Evolutionary conservation across 345 rosid genomes (phyloP).

Genomic region (Citrus inodora): DNA sequence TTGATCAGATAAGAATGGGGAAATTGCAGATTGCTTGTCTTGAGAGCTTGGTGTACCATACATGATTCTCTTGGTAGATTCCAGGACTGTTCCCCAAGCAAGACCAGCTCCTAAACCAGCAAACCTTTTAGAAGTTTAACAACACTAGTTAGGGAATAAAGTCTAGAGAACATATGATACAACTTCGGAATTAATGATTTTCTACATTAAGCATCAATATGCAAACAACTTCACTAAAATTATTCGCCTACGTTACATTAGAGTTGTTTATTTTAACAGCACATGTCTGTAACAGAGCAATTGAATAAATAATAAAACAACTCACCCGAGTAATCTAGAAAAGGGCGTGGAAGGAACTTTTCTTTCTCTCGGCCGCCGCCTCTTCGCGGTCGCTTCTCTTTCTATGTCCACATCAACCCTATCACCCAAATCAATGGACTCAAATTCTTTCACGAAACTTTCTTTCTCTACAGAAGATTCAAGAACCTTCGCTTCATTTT

Average conservation of each 20-base stretch:
- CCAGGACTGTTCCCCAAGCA: conserved; percentile 94
- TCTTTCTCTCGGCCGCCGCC: conserved; percentile 81
- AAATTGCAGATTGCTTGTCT: conserved; percentile 59
- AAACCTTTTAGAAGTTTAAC: conserved; percentile 64
- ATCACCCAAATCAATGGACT: conserved; percentile 19
- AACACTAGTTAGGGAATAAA: conserved; percentile 21
- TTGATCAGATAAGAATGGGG: conserved; percentile 72
- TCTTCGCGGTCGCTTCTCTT: conserved; percentile 29
- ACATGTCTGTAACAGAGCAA: background rate
- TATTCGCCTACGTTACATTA: background rate
- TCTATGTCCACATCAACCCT: conserved; percentile 19
- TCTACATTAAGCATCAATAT: background rate
- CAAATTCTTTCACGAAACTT: conserved; percentile 18
- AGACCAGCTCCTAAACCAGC: conserved; percentile 98
- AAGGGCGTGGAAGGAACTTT: conserved; percentile 92
- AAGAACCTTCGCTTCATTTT: conserved; percentile 11
- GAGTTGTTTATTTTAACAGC: too few species aligned
- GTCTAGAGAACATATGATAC: background rate
- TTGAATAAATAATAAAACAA: background rate
- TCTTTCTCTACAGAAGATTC: conserved; percentile 18
- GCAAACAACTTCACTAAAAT: background rate
- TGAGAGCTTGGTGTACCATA: conserved; percentile 56
- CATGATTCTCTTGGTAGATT: conserved; percentile 77
- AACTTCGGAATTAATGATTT: background rate
- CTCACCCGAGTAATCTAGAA: conserved; percentile 85